phyloP scores from a whole-genome alignment of 2,329 filamentous ascomycete species.

The Arthrocladium fulminans region DNA sequence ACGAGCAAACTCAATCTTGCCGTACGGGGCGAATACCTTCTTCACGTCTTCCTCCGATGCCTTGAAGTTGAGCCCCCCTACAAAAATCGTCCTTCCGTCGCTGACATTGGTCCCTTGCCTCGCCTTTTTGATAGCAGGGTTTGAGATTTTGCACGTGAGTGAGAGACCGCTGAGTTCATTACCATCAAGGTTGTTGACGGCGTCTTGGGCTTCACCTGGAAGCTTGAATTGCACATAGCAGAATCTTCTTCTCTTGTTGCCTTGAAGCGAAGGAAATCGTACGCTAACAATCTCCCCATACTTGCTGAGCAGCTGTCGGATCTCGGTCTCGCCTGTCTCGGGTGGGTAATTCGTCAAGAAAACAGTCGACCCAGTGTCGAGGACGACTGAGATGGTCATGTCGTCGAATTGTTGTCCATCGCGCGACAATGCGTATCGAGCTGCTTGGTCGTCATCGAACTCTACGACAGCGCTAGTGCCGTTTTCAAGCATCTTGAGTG shows the following conservation, averaged over 20 bases:
- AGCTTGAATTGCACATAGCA: constrained; percentile 89
- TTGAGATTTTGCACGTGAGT: constrained; percentile 72
- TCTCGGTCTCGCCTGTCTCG: constrained; percentile 39
- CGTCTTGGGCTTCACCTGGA: constrained; percentile 52
- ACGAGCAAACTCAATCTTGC: constrained; percentile 62
- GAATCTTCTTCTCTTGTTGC: constrained; percentile 79
- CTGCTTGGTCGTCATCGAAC: constrained; percentile 72
- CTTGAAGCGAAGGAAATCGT: constrained; percentile 84
- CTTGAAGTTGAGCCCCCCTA: constrained; percentile 58
- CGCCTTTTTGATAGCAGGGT: constrained; percentile 67
- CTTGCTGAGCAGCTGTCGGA: constrained; percentile 48
- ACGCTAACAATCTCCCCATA: constrained; percentile 78
- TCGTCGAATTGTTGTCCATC: constrained; percentile 72
- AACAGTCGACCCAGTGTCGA: constrained; percentile 70
- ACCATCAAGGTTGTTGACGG: constrained; percentile 65
- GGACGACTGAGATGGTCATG: constrained; percentile 61
- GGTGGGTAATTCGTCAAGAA: constrained; percentile 85
- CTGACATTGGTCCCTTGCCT: constrained; percentile 59
- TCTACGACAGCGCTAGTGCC: constrained; percentile 69
- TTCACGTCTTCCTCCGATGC: constrained; percentile 60
- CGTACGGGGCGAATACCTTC: constrained; percentile 65
- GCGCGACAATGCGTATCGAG: constrained; percentile 67
- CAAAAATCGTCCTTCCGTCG: constrained; percentile 80
- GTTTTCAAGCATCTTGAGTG: constrained; percentile 61
- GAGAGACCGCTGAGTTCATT: constrained; percentile 56